Evolutionary conservation across 345 rosid species (phyloP).

Genomic region (Sisymbrium altissimum): DNA sequence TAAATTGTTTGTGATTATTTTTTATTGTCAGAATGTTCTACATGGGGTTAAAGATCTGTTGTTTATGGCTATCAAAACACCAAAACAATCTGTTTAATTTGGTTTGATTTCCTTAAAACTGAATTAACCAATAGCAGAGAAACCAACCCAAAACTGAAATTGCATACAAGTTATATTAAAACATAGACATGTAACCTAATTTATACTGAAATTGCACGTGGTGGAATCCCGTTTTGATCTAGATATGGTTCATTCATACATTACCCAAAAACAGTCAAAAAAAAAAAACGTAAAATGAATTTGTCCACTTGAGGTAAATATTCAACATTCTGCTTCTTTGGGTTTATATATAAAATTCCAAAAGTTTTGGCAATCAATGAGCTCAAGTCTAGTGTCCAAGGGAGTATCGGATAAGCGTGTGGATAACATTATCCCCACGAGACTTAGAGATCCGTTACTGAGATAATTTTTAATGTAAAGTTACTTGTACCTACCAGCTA

Average conservation of each 20-base stretch:
- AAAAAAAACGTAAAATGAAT: neutral
- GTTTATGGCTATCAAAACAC: neutral
- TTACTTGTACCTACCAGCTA: neutral
- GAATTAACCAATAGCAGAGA: neutral
- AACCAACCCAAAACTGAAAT: neutral
- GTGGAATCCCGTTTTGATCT: neutral
- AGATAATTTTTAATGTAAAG: neutral
- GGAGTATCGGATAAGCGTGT: constrained; percentile 24
- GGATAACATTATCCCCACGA: constrained; percentile 26
- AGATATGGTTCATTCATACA: neutral
- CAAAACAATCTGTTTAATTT: neutral
- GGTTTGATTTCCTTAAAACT: neutral
- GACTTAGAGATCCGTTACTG: neutral
- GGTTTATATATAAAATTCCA: neutral
- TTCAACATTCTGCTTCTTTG: neutral
- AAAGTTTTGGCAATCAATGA: constrained; percentile 21
- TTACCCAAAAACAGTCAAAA: neutral
- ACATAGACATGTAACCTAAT: too few species aligned
- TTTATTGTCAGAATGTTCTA: neutral
- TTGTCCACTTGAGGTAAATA: neutral
- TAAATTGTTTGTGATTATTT: neutral
- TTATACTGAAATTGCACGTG: too few species aligned
- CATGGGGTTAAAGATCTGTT: too few species aligned
- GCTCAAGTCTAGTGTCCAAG: constrained; percentile 5
- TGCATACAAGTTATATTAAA: neutral